These are phyloP conservation scores for Pyrenophora seminiperda DNA, from an alignment of 2,329 filamentous ascomycete species.

Conservation along the genomic window DNA sequence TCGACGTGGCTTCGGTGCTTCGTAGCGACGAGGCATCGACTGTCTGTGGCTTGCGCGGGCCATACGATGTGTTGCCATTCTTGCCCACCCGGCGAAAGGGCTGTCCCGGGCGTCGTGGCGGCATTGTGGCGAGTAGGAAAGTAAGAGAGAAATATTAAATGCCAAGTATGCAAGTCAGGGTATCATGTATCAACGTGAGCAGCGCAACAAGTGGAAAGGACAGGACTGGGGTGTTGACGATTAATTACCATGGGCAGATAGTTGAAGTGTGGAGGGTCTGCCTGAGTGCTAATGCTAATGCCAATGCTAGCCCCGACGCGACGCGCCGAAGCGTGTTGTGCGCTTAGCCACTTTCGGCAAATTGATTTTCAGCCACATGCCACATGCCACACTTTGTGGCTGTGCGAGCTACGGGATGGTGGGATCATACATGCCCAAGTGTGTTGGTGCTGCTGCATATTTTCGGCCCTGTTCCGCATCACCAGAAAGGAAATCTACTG, in stretches of 20 bases:
- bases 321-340: conserved; percentile 28
- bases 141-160: conserved; percentile 31
- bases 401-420: conserved; percentile 14
- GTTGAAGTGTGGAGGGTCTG: conserved; percentile 15
- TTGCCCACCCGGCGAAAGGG: conserved; percentile 52
- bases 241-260: conserved; percentile 13
- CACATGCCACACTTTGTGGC: conserved; percentile 24
- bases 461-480: conserved; percentile 33
- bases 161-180: conserved; percentile 31
- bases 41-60: conserved; percentile 69
- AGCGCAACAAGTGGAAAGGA: conserved; percentile 22
- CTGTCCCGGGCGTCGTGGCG: conserved; percentile 51
- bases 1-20: conserved; percentile 82
- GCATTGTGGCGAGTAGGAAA: conserved; percentile 45
- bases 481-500: conserved; percentile 12
- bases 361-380: conserved; percentile 38
- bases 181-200: conserved; percentile 44
- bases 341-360: conserved; percentile 27
- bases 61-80: conserved; percentile 50
- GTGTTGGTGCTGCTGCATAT: conserved; percentile 23
- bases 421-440: conserved; percentile 26
- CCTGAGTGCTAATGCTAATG: conserved; percentile 10
- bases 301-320: conserved; percentile 24
- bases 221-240: conserved; percentile 23
- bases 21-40: conserved; percentile 76